phyloP scores from a whole-genome alignment of 257 asterid genomes.

The Marsdenia floribunda region DNA sequence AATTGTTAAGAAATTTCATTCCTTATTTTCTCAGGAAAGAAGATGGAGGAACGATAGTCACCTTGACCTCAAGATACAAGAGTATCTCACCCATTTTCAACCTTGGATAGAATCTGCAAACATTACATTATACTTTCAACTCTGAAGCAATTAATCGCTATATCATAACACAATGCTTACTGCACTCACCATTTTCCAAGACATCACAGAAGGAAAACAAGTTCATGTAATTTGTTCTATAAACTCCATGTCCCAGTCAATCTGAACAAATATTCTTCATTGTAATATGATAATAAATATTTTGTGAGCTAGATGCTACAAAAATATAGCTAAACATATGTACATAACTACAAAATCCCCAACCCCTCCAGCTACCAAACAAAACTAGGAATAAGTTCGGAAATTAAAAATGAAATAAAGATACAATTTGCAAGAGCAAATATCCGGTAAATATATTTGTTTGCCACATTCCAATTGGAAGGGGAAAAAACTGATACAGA shows the following conservation, averaged over 20 bases:
- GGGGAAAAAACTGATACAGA: neutral
- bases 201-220: neutral
- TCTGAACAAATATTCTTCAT: neutral
- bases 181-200: neutral
- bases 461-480: neutral
- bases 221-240: neutral
- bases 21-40: neutral
- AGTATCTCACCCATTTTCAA: constrained; percentile 66
- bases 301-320: neutral
- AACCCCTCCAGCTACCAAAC: neutral
- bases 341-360: neutral
- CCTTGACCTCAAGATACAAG: constrained; percentile 67
- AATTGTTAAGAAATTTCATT: constrained; percentile 4
- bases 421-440: neutral
- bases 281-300: too few relatives aligned
- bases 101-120: constrained; percentile 66
- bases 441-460: neutral
- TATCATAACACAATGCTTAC: neutral
- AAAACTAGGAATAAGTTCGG: neutral
- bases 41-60: constrained; percentile 12
- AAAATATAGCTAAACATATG: neutral
- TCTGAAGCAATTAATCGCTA: neutral
- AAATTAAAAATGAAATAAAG: neutral
- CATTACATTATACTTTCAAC: neutral
- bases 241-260: neutral